These are phyloP conservation scores for Trametes maxima DNA, from an alignment of 768 basidiomycete genomes.

Conservation along the genomic window DNA sequence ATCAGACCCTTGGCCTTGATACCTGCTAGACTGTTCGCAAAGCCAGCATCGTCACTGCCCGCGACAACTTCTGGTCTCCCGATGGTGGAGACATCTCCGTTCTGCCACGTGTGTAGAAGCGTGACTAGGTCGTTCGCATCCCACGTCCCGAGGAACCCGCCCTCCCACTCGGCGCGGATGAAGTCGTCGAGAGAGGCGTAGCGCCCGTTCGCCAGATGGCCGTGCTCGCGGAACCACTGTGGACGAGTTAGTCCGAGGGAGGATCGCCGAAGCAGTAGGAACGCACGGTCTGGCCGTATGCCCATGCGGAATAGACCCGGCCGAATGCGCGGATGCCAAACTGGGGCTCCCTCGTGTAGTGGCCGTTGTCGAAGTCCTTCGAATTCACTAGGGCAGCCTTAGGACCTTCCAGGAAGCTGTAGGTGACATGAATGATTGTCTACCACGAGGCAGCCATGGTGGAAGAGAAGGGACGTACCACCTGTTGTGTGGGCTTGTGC, in stretches of 20 bases:
- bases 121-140: conserved; percentile 49
- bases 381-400: conserved; percentile 56
- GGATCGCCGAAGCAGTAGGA: background rate
- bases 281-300: conserved; percentile 56
- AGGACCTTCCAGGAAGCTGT: conserved; percentile 60
- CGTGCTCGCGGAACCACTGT: conserved; percentile 58
- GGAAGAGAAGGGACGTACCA: conserved; percentile 36
- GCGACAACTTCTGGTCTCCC: conserved; percentile 14
- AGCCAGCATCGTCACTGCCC: conserved; percentile 35
- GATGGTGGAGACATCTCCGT: conserved; percentile 50
- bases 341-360: conserved; percentile 50
- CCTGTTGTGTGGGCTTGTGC: conserved; percentile 58
- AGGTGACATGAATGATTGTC: no score
- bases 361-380: conserved; percentile 55
- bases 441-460: background rate
- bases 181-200: conserved; percentile 52
- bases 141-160: conserved; percentile 36
- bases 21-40: conserved; percentile 40
- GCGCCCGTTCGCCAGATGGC: conserved; percentile 45
- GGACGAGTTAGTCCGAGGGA: background rate
- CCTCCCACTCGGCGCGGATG: conserved; percentile 56
- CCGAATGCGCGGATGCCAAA: conserved; percentile 57
- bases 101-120: conserved; percentile 53
- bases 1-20: conserved; percentile 57
- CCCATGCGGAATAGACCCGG: conserved; percentile 59